phyloP scores from a whole-genome alignment of 441 rosid species.

The Raphanus hybrid region DNA sequence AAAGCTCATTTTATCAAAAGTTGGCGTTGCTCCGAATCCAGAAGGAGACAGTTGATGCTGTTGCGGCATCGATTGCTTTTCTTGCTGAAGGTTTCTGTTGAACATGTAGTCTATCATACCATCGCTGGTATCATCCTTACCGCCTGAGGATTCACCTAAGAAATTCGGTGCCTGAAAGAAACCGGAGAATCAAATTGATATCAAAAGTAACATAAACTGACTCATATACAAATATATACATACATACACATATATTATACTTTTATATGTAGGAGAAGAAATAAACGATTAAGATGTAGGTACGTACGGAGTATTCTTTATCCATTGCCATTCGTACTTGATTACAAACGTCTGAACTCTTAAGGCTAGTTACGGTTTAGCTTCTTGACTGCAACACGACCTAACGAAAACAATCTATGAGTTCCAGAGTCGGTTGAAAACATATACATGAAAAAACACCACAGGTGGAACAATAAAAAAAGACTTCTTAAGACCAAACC shows the following conservation, averaged over 20 bases:
- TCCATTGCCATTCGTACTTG: conserved; percentile 54
- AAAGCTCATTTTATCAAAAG: conserved; percentile 74
- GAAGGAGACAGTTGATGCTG: conserved; percentile 50
- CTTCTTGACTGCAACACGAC: not conserved
- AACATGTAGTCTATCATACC: conserved; percentile 72
- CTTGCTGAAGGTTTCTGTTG: conserved; percentile 48
- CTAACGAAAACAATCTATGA: conserved; percentile 26
- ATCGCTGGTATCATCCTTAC: conserved; percentile 43
- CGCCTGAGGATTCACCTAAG: conserved; percentile 42
- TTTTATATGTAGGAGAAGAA: not conserved
- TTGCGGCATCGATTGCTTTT: conserved; percentile 49
- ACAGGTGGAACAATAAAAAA: too few species aligned
- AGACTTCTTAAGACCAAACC: not conserved
- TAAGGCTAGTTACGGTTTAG: not conserved
- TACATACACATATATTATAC: not conserved
- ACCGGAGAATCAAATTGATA: conserved; percentile 24
- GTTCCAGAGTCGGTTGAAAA: conserved; percentile 17
- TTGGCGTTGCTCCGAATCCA: conserved; percentile 49
- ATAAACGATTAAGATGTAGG: conserved; percentile 1
- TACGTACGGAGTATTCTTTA: conserved; percentile 73
- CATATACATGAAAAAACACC: conserved; percentile 1
- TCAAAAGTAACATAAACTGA: not conserved
- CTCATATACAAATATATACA: not conserved
- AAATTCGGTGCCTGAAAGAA: conserved; percentile 46
- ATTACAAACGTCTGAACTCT: conserved; percentile 15